Evolutionary conservation across 495 filamentous ascomycete genomes (phyloP).

Genomic region (Usnea hakonensis): DNA sequence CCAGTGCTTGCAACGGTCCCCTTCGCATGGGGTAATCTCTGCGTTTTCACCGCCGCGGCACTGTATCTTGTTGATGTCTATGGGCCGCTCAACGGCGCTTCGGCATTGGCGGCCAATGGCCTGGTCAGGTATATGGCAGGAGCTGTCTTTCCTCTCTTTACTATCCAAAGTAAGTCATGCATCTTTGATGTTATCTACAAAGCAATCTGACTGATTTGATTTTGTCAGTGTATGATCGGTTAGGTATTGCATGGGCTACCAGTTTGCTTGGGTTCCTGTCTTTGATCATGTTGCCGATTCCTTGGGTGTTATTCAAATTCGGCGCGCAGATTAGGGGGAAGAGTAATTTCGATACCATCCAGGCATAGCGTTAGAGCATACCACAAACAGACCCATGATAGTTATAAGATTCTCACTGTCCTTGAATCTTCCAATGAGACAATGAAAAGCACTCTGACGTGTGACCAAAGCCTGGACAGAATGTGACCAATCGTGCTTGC

Average conservation of each 20-base stretch:
- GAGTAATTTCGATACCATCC: slow-evolving; percentile 12
- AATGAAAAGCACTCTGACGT: too few species aligned
- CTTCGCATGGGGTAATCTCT: slow-evolving; percentile 61
- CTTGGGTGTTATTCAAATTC: slow-evolving; percentile 45
- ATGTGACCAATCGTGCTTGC: too few species aligned
- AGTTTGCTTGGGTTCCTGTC: slow-evolving; percentile 53
- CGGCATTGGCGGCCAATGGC: slow-evolving; percentile 55
- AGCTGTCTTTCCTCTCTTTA: slow-evolving; percentile 60
- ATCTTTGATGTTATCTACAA: not conserved
- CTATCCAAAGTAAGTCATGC: slow-evolving; percentile 41
- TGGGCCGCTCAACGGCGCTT: slow-evolving; percentile 46
- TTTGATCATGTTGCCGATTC: slow-evolving; percentile 49
- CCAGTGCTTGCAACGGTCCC: slow-evolving; percentile 48
- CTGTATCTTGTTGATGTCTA: slow-evolving; percentile 55
- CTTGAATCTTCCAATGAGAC: too few species aligned
- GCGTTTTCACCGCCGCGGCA: slow-evolving; percentile 40
- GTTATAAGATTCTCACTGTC: too few species aligned
- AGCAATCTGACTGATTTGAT: not conserved
- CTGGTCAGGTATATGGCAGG: slow-evolving; percentile 55
- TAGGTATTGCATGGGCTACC: slow-evolving; percentile 55
- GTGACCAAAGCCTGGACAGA: too few species aligned
- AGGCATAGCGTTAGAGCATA: slow-evolving; percentile 4
- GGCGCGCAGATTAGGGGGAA: slow-evolving; percentile 36
- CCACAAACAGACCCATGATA: too few species aligned
- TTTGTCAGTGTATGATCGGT: slow-evolving; percentile 44